phyloP scores from a whole-genome alignment of 2,329 filamentous ascomycete genomes.

The Talaromyces islandicus region DNA sequence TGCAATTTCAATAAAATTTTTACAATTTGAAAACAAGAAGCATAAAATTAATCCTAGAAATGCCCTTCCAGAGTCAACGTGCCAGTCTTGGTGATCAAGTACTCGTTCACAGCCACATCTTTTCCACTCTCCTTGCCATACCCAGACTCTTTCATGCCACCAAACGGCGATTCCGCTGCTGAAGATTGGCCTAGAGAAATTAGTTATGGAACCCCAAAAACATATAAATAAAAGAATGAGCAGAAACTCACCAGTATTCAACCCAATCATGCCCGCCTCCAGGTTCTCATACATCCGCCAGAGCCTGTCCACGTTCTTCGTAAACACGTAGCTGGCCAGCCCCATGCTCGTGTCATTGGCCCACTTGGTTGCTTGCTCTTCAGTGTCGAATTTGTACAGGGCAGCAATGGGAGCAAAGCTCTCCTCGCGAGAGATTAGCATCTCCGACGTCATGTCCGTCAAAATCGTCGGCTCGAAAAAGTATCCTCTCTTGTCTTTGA shows the following conservation, averaged over 20 bases:
- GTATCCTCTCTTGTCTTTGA: slow-evolving; percentile 52
- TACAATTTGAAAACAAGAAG: background rate
- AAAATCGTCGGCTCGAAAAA: slow-evolving; percentile 67
- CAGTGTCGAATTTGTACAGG: slow-evolving; percentile 59
- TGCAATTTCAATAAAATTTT: background rate
- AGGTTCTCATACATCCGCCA: slow-evolving; percentile 63
- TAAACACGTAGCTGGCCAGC: slow-evolving; percentile 62
- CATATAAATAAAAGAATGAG: slow-evolving; percentile 1
- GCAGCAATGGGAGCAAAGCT: slow-evolving; percentile 61
- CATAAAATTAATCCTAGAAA: too few species aligned
- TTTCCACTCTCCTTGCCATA: slow-evolving; percentile 63
- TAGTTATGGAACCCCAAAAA: too few species aligned
- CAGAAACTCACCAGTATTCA: slow-evolving; percentile 52
- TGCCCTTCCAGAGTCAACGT: slow-evolving; percentile 34
- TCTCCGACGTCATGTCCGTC: slow-evolving; percentile 52
- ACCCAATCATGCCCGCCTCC: slow-evolving; percentile 64
- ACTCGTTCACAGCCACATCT: slow-evolving; percentile 22
- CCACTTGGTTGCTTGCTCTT: slow-evolving; percentile 55
- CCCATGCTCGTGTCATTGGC: slow-evolving; percentile 62
- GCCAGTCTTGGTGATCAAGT: slow-evolving; percentile 39
- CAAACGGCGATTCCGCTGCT: slow-evolving; percentile 61
- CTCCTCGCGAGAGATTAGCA: slow-evolving; percentile 56
- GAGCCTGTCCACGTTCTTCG: slow-evolving; percentile 60
- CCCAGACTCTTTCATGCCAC: slow-evolving; percentile 62
- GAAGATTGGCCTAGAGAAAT: slow-evolving; percentile 50